Conservation (phyloP, 345 rosid genomes). For the Lepidium didymum region DNA sequence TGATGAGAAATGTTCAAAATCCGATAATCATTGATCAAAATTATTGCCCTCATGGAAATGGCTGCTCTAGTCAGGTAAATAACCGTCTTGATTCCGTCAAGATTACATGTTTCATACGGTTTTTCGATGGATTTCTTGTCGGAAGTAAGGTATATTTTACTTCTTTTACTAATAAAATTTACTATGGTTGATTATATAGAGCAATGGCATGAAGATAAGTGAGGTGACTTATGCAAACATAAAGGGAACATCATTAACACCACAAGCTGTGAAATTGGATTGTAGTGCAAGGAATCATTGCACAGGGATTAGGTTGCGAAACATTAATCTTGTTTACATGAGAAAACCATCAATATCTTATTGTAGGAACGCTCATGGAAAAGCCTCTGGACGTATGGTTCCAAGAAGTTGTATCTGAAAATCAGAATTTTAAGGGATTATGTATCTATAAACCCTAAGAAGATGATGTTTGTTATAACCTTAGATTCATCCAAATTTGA, state of each 20-base stretch:
- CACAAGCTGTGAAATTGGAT: slow-evolving; percentile 42
- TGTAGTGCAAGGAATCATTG: slow-evolving; percentile 56
- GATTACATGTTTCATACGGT: too few relatives aligned
- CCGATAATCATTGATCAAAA: slow-evolving; percentile 53
- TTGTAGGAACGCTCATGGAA: slow-evolving; percentile 51
- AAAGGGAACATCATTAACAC: slow-evolving; percentile 53
- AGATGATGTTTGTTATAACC: not conserved
- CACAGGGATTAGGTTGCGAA: slow-evolving; percentile 37
- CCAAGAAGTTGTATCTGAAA: slow-evolving; percentile 14
- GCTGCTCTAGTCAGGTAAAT: slow-evolving; percentile 45
- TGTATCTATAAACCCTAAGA: not conserved
- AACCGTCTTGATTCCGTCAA: too few relatives aligned
- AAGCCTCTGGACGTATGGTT: slow-evolving; percentile 29
- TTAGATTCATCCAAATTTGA: slow-evolving; percentile 3
- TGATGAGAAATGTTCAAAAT: slow-evolving; percentile 35
- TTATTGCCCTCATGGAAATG: slow-evolving; percentile 37
- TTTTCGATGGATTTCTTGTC: too few relatives aligned
- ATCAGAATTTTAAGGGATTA: not conserved
- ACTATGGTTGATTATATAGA: slow-evolving; percentile 25
- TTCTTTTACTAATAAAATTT: not conserved
- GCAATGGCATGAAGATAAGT: slow-evolving; percentile 55
- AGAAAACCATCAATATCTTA: slow-evolving; percentile 38
- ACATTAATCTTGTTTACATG: slow-evolving; percentile 38
- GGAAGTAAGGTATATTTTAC: not conserved
- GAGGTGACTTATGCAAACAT: slow-evolving; percentile 57